phyloP scores from a whole-genome alignment of 176 grass and related monocot genomes.

The Oryza coarctata region DNA sequence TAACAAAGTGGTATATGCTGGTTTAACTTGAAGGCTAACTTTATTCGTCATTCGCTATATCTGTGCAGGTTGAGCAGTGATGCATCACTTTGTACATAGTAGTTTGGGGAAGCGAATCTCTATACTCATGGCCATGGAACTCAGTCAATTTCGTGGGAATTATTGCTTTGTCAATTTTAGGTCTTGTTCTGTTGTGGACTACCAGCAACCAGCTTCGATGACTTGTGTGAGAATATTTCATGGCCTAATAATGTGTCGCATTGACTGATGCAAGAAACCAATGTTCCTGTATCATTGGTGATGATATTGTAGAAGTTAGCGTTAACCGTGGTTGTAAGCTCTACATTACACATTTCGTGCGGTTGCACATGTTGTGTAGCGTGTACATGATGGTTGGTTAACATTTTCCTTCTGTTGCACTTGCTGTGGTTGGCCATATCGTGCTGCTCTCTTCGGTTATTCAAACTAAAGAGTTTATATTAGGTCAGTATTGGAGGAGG shows the following conservation, averaged over 20 bases:
- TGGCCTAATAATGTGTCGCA: conserved; percentile 10
- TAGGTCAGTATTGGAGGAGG: background rate
- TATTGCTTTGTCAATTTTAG: conserved; percentile 23
- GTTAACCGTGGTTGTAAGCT: conserved; percentile 15
- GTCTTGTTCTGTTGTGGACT: conserved; percentile 21
- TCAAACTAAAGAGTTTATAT: background rate
- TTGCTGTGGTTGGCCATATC: background rate
- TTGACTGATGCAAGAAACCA: conserved; percentile 18
- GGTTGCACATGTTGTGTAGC: background rate
- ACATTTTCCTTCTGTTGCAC: background rate
- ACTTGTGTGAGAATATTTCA: background rate
- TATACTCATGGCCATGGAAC: conserved; percentile 28
- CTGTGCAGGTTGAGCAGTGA: conserved; percentile 43
- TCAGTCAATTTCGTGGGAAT: conserved; percentile 34
- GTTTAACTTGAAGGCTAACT: conserved; percentile 22
- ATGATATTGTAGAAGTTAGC: conserved; percentile 27
- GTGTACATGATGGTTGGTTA: background rate
- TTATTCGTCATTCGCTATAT: background rate
- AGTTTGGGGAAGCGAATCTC: conserved; percentile 21
- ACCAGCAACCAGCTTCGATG: conserved; percentile 17
- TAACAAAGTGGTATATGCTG: background rate
- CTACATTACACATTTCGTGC: background rate
- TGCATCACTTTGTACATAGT: conserved; percentile 43
- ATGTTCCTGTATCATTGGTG: background rate
- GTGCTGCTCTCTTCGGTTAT: background rate